Base-by-base conservation (phyloP, 1,284 basidiomycete genomes). In the Ustilago curta region DNA sequence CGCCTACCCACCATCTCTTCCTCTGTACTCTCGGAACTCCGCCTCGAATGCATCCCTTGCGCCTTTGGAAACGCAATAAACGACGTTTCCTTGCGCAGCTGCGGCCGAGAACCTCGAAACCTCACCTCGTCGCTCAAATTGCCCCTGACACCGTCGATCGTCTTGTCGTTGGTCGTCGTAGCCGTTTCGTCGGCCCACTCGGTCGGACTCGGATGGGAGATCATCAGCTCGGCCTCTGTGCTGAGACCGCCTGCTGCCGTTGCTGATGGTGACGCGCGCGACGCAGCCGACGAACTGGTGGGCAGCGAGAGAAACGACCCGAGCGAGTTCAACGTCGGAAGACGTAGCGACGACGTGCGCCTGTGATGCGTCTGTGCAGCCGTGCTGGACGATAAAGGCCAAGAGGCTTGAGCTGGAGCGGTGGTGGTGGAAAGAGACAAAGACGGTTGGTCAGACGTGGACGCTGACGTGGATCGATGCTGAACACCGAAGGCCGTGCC, bases 191-290 rank as follows among this genome's bases (percentile, higher is more conserved):
- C 71, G 0, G 71, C 71, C 71, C 71, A 74, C 11, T 65, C 59
- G 35, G 71, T 66, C 1, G 71, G 66, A 9, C 47, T 35, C 0
- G 71, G 71, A 42, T 74, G 32, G 1, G 66, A 62, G 8, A 74
- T 66, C 37, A 74, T 56, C 8, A 74, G 56, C 42, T 74, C 71
- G 12, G 71, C 71, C 62, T 74, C 71, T 4, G 66, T 74, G 54
- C 51, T 62, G 27, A 58, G 27, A 11, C 50, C 45, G 29, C 54
- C 63, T 31, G 42, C 40, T 12, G 27, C 32, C 18, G 47, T 45
- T 6, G 23, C 12, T 7, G 40, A n/a, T 27, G n/a, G 43, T 35
- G 21, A 54, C 27, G 18, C 53, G 48, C 27, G 27, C 27, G 27
- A 27, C 7, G 27, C 27, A 27, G 27, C 68, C 50, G 43, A 37